Percentiles rank a stretch among this genome's conserved stretches.
These are phyloP conservation scores for Tolypocladium ovalisporum DNA, from an alignment of 2,329 filamentous ascomycete genomes.

Conservation along the genomic window DNA sequence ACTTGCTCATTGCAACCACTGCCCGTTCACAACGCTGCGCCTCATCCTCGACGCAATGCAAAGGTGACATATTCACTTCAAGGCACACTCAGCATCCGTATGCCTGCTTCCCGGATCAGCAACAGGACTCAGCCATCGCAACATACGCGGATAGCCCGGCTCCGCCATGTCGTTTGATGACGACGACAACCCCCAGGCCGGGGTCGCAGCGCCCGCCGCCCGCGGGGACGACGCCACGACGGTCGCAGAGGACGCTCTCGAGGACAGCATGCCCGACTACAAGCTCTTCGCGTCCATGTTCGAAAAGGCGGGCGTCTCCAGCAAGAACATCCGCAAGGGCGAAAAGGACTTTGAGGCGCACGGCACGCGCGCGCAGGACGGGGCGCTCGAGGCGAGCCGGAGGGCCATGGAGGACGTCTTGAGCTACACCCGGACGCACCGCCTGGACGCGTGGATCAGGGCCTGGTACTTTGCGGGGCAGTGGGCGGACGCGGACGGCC, in stretches of 20 bases:
- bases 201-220: constrained; percentile 6
- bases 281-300: constrained; percentile 53
- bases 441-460: constrained; percentile 51
- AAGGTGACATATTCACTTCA: not conserved
- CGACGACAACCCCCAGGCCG: constrained; percentile 25
- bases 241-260: constrained; percentile 46
- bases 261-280: constrained; percentile 81
- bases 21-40: not conserved
- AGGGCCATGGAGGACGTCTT: constrained; percentile 84
- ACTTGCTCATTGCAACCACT: not conserved
- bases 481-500: constrained; percentile 25
- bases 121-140: not conserved
- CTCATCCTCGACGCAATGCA: not conserved
- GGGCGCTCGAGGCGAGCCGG: constrained; percentile 68
- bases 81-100: not conserved
- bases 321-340: constrained; percentile 72
- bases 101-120: too few species aligned
- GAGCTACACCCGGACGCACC: constrained; percentile 63
- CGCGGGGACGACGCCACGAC: constrained; percentile 14
- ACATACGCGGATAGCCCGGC: not conserved
- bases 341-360: constrained; percentile 97
- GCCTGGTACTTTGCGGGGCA: constrained; percentile 64
- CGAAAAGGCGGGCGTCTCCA: constrained; percentile 37
- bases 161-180: constrained; percentile 30
- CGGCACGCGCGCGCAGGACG: constrained; percentile 71